A percentile compares a stretch with the other conserved stretches of the same genome.
Conservation (phyloP, 257 asterid genomes). For the Cynanchum wilfordii region DNA sequence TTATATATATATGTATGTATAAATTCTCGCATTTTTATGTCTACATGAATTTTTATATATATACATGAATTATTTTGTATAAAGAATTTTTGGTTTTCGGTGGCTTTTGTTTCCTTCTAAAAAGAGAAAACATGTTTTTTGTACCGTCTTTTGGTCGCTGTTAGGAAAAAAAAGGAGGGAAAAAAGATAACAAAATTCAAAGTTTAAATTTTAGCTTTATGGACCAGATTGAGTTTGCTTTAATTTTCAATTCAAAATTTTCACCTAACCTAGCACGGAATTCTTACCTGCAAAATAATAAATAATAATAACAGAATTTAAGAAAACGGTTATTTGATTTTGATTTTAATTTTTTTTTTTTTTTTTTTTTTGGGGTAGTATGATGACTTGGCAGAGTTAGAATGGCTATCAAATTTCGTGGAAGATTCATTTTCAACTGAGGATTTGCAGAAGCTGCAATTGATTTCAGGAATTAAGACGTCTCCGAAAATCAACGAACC, state of each 20-base stretch:
- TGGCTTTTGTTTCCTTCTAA: conserved; percentile 31
- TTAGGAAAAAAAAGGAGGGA: background rate
- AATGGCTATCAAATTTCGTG: conserved; percentile 78
- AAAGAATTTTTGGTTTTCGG: conserved; percentile 19
- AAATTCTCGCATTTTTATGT: background rate
- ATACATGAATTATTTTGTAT: background rate
- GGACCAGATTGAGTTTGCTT: conserved; percentile 7
- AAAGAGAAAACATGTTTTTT: conserved; percentile 22
- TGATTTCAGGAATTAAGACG: conserved; percentile 53
- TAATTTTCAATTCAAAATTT: background rate
- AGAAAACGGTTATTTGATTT: too few species aligned
- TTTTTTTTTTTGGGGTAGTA: conserved; percentile 31
- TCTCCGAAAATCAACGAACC: conserved; percentile 22
- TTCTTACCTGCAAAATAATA: background rate
- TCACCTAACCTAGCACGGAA: background rate
- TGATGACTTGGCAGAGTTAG: conserved; percentile 84
- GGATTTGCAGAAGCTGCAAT: conserved; percentile 60
- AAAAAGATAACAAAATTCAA: background rate
- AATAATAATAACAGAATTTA: background rate
- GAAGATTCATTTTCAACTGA: conserved; percentile 83
- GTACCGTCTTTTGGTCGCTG: conserved; percentile 15
- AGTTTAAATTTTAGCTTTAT: conserved; percentile 2
- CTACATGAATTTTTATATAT: background rate
- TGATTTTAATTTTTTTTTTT: too few species aligned
- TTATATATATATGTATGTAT: too few species aligned